phyloP scores from a whole-genome alignment of 768 basidiomycete species.

The Antrodiella citrinella region DNA sequence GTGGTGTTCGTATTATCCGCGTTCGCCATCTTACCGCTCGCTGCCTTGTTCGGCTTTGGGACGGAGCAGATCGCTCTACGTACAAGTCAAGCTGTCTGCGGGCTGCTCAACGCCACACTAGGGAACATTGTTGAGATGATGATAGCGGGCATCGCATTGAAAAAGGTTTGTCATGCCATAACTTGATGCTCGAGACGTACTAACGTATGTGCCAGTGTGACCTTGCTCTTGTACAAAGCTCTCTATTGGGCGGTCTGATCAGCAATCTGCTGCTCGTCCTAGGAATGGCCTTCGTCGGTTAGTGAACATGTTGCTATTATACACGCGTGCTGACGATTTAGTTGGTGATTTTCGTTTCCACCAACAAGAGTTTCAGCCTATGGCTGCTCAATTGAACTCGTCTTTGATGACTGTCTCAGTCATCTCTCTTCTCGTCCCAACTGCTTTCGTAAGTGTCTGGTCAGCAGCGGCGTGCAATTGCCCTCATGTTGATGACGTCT shows the following conservation, averaged over 20 bases:
- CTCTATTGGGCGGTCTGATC: conserved; percentile 42
- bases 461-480: neutral
- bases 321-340: neutral
- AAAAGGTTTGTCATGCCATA: conserved; percentile 7
- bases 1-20: conserved; percentile 40
- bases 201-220: too few relatives aligned
- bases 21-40: conserved; percentile 43
- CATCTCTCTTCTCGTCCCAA: conserved; percentile 29
- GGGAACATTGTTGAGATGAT: conserved; percentile 49
- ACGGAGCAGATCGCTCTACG: conserved; percentile 45
- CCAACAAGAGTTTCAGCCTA: conserved; percentile 45
- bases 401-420: conserved; percentile 27
- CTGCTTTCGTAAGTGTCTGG: conserved; percentile 27
- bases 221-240: conserved; percentile 44
- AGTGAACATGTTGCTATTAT: neutral
- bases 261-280: conserved; percentile 32
- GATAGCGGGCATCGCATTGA: conserved; percentile 34
- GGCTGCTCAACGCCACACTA: conserved; percentile 44
- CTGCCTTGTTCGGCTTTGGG: conserved; percentile 41
- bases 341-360: conserved; percentile 42
- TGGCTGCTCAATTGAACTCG: conserved; percentile 34
- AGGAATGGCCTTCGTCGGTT: conserved; percentile 20
- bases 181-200: conserved; percentile 18
- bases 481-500: conserved; percentile 14
- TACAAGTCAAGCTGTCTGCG: conserved; percentile 41